These are phyloP conservation scores for Stereum hirsutum DNA, from an alignment of 1,284 basidiomycete species.

Conservation along the genomic window DNA sequence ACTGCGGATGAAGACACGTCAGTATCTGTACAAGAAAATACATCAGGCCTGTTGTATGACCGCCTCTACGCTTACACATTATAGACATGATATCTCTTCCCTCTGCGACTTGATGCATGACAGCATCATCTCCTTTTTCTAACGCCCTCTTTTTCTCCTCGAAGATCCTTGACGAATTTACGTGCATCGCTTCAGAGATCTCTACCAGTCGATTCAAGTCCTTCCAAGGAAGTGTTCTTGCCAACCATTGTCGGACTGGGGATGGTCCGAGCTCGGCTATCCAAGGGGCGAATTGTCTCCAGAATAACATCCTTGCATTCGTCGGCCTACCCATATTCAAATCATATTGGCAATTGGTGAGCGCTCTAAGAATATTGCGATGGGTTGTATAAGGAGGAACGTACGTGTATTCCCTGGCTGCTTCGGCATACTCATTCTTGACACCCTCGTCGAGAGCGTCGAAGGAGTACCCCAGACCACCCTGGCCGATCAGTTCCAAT, in stretches of 20 bases:
- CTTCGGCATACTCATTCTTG: constrained; percentile 16
- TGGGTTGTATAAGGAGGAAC: constrained; percentile 16
- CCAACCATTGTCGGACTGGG: neutral
- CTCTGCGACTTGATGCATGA: constrained; percentile 16
- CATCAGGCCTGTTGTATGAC: neutral
- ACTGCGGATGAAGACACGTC: constrained; percentile 15
- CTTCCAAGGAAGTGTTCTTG: neutral
- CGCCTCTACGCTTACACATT: constrained; percentile 15
- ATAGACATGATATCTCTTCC: constrained; percentile 24
- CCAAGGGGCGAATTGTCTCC: neutral
- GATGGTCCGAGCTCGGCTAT: neutral
- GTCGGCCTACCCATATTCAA: neutral
- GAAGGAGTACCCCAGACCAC: constrained; percentile 19
- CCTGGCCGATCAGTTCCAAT: constrained; percentile 19
- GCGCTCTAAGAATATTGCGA: neutral
- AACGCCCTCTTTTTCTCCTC: constrained; percentile 15
- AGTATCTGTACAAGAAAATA: neutral
- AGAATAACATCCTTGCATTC: neutral
- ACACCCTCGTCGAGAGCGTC: constrained; percentile 10
- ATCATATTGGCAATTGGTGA: neutral
- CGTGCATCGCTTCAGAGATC: constrained; percentile 12
- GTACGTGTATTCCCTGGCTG: constrained; percentile 20
- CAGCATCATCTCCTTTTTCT: constrained; percentile 14
- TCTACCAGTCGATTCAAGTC: neutral
- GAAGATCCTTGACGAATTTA: constrained; percentile 7